Conservation (phyloP, 106 monocot species). For the Apostasia ramifera region DNA sequence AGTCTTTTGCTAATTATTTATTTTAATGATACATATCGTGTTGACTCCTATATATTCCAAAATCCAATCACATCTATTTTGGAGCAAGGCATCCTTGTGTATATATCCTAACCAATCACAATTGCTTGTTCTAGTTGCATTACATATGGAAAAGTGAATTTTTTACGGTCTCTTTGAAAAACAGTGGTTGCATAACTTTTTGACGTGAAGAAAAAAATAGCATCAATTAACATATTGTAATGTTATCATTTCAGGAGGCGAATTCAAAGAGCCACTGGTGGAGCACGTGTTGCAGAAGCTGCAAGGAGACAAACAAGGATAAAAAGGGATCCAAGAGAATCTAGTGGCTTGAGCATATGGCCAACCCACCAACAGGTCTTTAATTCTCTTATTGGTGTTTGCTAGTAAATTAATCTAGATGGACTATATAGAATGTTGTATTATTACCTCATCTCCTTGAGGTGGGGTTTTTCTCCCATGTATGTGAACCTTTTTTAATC, state of each 20-base stretch:
- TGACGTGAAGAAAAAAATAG: too few relatives aligned
- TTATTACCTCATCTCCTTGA: background rate
- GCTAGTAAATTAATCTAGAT: background rate
- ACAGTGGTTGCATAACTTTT: too few relatives aligned
- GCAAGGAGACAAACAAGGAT: constrained; percentile 42
- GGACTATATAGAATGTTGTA: background rate
- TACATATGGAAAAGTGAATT: too few relatives aligned
- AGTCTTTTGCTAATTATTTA: too few relatives aligned
- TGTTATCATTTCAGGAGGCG: constrained; percentile 31
- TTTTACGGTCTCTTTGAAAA: too few relatives aligned
- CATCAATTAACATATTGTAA: background rate
- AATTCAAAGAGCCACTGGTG: constrained; percentile 16
- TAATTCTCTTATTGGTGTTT: background rate
- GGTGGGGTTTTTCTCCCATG: background rate
- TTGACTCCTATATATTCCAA: too few relatives aligned
- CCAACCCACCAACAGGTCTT: constrained; percentile 45
- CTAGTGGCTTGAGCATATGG: constrained; percentile 22
- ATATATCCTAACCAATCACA: too few relatives aligned
- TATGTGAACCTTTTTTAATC: background rate
- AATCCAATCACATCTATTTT: too few relatives aligned
- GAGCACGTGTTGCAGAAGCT: constrained; percentile 39
- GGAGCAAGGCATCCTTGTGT: too few relatives aligned
- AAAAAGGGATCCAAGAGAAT: constrained; percentile 29
- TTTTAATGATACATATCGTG: too few relatives aligned
- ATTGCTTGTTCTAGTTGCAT: too few relatives aligned